Evolutionary conservation across 176 grass and related monocot species (phyloP).

Genomic region (Carex myosuroides): DNA sequence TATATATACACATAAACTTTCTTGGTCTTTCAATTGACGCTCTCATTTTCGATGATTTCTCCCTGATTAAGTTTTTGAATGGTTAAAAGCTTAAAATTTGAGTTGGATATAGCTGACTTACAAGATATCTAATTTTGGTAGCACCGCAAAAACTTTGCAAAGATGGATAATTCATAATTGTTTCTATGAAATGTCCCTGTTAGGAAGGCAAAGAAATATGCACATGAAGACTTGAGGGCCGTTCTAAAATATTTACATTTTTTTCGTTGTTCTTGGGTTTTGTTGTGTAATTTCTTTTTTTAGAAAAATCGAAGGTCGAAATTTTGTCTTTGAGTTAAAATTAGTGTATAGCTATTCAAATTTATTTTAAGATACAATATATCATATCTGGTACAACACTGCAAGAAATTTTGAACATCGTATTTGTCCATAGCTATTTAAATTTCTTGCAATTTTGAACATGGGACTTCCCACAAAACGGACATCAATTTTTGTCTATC

Average conservation of each 20-base stretch:
- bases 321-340: too few relatives aligned
- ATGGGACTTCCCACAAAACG: too few relatives aligned
- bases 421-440: too few relatives aligned
- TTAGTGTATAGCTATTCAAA: too few relatives aligned
- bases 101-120: not conserved
- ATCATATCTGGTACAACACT: not conserved
- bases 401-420: too few relatives aligned
- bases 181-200: not conserved
- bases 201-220: not conserved
- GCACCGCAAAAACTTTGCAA: not conserved
- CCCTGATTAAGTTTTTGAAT: not conserved
- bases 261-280: not conserved
- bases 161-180: not conserved
- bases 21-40: not conserved
- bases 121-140: not conserved
- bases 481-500: too few relatives aligned
- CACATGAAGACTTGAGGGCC: not conserved
- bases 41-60: not conserved
- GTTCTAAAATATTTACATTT: not conserved
- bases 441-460: too few relatives aligned
- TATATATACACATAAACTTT: not conserved
- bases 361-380: not conserved
- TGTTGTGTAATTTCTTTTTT: not conserved
- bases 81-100: not conserved
- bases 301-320: too few relatives aligned